A percentile compares a stretch with the other conserved stretches of the same genome.
Conservation (phyloP, 257 asterid species). For the Nicotiana tabacum region DNA sequence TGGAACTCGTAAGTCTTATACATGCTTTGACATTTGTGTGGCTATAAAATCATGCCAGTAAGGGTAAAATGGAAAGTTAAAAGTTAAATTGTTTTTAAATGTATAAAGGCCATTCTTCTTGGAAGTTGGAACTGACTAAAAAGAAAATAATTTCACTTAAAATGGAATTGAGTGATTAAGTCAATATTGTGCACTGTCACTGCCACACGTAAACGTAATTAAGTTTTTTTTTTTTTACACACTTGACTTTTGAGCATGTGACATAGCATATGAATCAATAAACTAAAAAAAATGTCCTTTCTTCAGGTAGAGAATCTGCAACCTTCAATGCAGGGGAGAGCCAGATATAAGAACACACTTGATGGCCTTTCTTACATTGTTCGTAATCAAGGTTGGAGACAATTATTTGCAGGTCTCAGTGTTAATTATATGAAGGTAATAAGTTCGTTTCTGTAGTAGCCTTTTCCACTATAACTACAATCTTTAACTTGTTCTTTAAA, state of each 20-base stretch:
- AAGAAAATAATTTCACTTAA: not conserved
- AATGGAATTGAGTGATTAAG: not conserved
- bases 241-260: not conserved
- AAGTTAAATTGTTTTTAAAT: not conserved
- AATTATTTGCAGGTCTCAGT: constrained; percentile 88
- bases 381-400: constrained; percentile 83
- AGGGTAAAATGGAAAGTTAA: not conserved
- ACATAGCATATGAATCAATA: not conserved
- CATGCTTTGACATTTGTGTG: not conserved
- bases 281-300: not conserved
- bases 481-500: not conserved
- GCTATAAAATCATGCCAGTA: not conserved
- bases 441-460: not conserved
- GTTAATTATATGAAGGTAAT: constrained; percentile 89
- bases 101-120: no score
- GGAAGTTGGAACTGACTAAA: not conserved
- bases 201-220: not conserved
- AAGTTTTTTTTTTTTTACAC: not conserved
- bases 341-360: constrained; percentile 51
- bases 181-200: not conserved
- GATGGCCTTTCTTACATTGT: constrained; percentile 65
- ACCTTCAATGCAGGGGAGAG: constrained; percentile 41
- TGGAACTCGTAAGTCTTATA: not conserved
- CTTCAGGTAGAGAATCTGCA: constrained; percentile 80
- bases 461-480: not conserved